Evolutionary conservation across 208 protist species (phyloP).

Genomic region (Naegleria fowleri): DNA sequence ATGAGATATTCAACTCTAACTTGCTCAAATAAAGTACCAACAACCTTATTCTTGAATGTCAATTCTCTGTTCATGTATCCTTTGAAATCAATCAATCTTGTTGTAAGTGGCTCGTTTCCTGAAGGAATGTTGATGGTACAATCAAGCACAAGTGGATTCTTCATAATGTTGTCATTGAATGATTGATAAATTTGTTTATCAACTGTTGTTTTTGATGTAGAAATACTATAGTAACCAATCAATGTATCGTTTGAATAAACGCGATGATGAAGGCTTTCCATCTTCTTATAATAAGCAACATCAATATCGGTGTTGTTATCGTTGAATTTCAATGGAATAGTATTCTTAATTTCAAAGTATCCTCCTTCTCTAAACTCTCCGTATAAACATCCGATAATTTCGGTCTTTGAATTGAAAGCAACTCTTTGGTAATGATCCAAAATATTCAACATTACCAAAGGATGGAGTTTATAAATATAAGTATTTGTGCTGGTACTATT

Average conservation of each 20-base stretch:
- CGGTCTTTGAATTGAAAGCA: background rate
- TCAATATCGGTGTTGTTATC: background rate
- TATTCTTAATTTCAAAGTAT: conserved; percentile 6
- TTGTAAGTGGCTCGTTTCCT: background rate
- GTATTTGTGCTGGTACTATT: background rate
- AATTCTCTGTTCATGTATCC: background rate
- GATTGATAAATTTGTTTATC: conserved; percentile 1
- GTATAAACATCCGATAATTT: background rate
- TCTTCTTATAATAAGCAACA: background rate
- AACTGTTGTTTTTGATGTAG: background rate
- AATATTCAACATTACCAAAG: background rate
- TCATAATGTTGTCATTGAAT: background rate
- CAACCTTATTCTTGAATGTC: background rate
- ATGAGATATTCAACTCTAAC: background rate
- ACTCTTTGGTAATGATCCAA: background rate
- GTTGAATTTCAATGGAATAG: background rate
- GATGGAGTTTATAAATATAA: background rate
- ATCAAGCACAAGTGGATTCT: background rate
- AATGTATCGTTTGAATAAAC: background rate
- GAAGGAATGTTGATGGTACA: background rate
- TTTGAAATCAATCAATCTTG: background rate
- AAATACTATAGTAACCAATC: background rate
- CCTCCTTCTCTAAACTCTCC: background rate
- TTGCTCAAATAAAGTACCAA: background rate
- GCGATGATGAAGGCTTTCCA: background rate